Evolutionary conservation across 2,329 filamentous ascomycete genomes (phyloP).

Genomic region (Colletotrichum plurivorum): DNA sequence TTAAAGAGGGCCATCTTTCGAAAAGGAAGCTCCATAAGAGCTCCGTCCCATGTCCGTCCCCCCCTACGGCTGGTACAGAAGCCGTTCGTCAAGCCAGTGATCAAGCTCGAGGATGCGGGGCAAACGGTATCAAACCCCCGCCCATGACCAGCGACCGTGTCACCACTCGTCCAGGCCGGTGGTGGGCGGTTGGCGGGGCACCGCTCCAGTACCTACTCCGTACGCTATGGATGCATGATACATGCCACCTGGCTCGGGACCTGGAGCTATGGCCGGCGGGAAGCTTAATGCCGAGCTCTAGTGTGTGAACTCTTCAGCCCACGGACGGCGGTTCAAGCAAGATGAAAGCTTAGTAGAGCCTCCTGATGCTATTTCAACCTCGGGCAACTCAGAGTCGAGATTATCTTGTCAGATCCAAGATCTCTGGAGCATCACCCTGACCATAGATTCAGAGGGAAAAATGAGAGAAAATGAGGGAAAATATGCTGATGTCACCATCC

Average conservation of each 20-base stretch:
- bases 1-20: constrained; percentile 16
- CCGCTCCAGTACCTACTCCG: not conserved
- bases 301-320: not conserved
- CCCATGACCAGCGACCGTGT: constrained; percentile 28
- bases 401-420: not conserved
- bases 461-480: not conserved
- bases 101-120: constrained; percentile 32
- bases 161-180: constrained; percentile 18
- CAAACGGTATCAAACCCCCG: constrained; percentile 26
- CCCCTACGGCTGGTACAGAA: constrained; percentile 15
- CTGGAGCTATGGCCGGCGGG: constrained; percentile 32
- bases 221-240: constrained; percentile 3
- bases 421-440: not conserved
- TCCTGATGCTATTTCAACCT: constrained; percentile 3
- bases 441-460: not conserved
- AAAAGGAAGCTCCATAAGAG: constrained; percentile 32
- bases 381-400: not conserved
- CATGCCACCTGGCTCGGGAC: constrained; percentile 19
- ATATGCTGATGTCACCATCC: constrained; percentile 31
- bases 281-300: constrained; percentile 23
- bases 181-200: constrained; percentile 21
- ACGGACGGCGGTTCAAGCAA: not conserved
- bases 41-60: constrained; percentile 27
- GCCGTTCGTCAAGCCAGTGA: constrained; percentile 9
- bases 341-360: not conserved